Conservation (phyloP, 805 yeast genomes). For the Torulaspora quercuum region DNA sequence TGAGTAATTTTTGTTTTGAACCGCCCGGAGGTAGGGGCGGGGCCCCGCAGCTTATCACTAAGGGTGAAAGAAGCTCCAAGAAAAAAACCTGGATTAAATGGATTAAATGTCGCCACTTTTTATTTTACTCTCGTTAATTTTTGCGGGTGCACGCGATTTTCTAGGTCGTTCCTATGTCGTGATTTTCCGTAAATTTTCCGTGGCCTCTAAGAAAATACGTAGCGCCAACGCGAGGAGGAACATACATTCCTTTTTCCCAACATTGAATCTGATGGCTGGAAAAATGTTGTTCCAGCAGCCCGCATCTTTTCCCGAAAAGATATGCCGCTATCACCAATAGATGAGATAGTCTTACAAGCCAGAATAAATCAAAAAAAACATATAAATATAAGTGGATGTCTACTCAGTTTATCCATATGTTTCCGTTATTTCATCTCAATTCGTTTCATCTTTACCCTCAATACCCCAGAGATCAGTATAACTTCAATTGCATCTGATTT, state of each 20-base stretch:
- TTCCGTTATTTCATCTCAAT: not conserved
- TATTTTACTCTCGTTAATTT: not conserved
- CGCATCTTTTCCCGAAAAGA: slow-evolving; percentile 1
- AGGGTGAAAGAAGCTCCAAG: slow-evolving; percentile 1
- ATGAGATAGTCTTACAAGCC: too few relatives aligned
- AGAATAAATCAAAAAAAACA: slow-evolving; percentile 1
- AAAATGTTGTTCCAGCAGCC: slow-evolving; percentile 10
- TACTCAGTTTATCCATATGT: not conserved
- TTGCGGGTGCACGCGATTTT: slow-evolving; percentile 4
- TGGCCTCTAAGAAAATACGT: slow-evolving; percentile 1
- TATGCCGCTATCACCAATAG: slow-evolving; percentile 4
- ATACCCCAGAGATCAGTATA: slow-evolving; percentile 3
- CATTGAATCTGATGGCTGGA: too few relatives aligned
- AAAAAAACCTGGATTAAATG: slow-evolving; percentile 1
- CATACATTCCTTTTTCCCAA: slow-evolving; percentile 4
- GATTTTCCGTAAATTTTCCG: slow-evolving; percentile 9
- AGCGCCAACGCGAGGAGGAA: not conserved
- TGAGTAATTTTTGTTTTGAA: slow-evolving; percentile 4
- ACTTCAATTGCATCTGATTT: not conserved
- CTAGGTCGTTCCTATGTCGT: not conserved
- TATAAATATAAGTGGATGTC: slow-evolving; percentile 12
- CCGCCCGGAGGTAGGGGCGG: slow-evolving; percentile 4
- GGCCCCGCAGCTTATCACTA: slow-evolving; percentile 6
- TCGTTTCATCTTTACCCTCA: too few relatives aligned
- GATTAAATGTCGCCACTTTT: slow-evolving; percentile 8